These are phyloP conservation scores for Raffaelea arxii DNA, from an alignment of 2,329 filamentous ascomycete species.

Conservation along the genomic window DNA sequence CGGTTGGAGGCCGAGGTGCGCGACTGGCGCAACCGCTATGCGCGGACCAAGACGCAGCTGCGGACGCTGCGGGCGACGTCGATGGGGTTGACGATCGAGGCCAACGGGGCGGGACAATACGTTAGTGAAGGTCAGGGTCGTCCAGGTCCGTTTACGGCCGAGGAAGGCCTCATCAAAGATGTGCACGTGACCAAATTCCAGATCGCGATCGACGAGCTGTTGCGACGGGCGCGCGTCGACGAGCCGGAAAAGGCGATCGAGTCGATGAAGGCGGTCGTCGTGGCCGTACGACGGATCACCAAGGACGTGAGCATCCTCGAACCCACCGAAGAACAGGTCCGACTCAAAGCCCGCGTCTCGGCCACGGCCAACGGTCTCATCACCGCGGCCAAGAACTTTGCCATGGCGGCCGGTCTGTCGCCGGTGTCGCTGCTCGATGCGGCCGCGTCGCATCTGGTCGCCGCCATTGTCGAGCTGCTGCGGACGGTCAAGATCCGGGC, in stretches of 20 bases:
- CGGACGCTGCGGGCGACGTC: slow-evolving; percentile 74
- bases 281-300: slow-evolving; percentile 74
- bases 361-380: slow-evolving; percentile 92
- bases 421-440: slow-evolving; percentile 92
- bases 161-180: slow-evolving; percentile 75
- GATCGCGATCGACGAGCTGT: slow-evolving; percentile 81
- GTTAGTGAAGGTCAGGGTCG: slow-evolving; percentile 55
- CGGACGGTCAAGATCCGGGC: slow-evolving; percentile 73
- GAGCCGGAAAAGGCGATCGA: slow-evolving; percentile 68
- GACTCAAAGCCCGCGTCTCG: slow-evolving; percentile 75
- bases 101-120: slow-evolving; percentile 60
- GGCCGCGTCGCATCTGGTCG: slow-evolving; percentile 80
- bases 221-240: slow-evolving; percentile 66
- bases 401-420: slow-evolving; percentile 69
- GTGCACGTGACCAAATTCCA: slow-evolving; percentile 93
- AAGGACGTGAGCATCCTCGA: slow-evolving; percentile 61
- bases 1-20: slow-evolving; percentile 73
- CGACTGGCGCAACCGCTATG: slow-evolving; percentile 85
- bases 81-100: slow-evolving; percentile 58
- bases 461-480: slow-evolving; percentile 77
- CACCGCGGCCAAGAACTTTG: slow-evolving; percentile 88
- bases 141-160: slow-evolving; percentile 57
- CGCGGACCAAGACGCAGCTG: slow-evolving; percentile 78
- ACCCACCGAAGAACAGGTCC: slow-evolving; percentile 49
- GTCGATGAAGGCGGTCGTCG: slow-evolving; percentile 77